Evolutionary conservation across 176 grass and related monocot genomes (phyloP), one percentile per base, ranked within the genome.

Genomic region (Tillandsia fasciculata): DNA sequence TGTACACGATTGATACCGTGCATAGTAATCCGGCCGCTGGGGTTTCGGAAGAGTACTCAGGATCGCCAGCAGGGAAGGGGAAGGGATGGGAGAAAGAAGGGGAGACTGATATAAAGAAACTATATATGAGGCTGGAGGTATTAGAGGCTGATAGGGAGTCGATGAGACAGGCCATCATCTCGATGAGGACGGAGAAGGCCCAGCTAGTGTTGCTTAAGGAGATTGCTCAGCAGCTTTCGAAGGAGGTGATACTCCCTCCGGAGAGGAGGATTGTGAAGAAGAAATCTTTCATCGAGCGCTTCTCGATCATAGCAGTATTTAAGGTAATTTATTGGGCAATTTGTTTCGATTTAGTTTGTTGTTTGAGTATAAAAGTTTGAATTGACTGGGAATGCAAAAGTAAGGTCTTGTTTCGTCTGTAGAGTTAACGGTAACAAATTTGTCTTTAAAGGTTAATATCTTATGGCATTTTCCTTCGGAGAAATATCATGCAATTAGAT

Each of bases 61-160:
- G 4, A 52, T 26, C 42, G 26, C 77, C 82, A 18, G 9, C 67
- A 47, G 80, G 68, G 28, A 84, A 78, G 86, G 79, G 84, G 33
- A 64, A 76, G 9, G 82, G 87, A n/a, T 69, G 64, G 52, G 68
- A 64, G 5, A 54, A 72, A 18, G 64, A 29, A 10, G 79, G 79
- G 12, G 87, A 90, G n/a, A 76, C 79, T 49, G 90, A 94, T 73
- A 90, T 99, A 76, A 90, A 90, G 80, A 94, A 80, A 52, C 82
- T 94, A 57, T 86, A 86, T 71, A 82, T 80, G 84, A 87, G 95
- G 80, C 72, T 99, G 42, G 90, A 99, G 63, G 87, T 80, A 0
- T 70, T 99, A 63, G 90, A 99, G 85, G 95, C 87, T 0, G 95
- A 99, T 49, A 75, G 95, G 11, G 95, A 99, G 78, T 93, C 90